Percentiles rank a stretch among this genome's conserved stretches.
Conservation (phyloP, 257 asterid species). For the Galeopsis tetrahit region DNA sequence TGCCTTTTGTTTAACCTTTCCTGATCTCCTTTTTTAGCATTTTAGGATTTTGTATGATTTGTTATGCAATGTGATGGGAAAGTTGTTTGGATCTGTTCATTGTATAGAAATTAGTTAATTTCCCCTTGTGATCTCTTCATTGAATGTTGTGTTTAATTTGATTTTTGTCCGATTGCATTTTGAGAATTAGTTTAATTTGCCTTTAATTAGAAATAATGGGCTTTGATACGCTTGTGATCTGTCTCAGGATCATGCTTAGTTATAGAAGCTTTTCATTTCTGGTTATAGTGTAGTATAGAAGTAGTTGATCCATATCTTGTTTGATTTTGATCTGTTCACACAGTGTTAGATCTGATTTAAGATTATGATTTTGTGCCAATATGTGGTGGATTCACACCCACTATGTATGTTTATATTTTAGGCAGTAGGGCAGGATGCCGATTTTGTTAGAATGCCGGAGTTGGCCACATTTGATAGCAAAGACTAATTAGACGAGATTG, state of each 20-base stretch:
- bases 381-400: not conserved
- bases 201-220: not conserved
- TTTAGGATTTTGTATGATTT: conserved; percentile 15
- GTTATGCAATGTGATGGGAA: conserved; percentile 32
- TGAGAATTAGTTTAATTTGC: not conserved
- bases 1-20: conserved; percentile 10
- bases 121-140: conserved; percentile 19
- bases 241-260: not conserved
- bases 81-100: conserved; percentile 34
- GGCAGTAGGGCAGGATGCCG: not conserved
- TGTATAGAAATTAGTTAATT: conserved; percentile 19
- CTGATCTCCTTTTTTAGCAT: not conserved
- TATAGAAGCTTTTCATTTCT: conserved; percentile 15
- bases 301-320: not conserved
- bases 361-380: not conserved
- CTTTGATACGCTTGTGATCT: conserved; percentile 12
- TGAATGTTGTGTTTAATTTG: conserved; percentile 1
- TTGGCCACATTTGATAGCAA: too few relatives aligned
- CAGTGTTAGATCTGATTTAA: conserved; percentile 25
- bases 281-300: not conserved
- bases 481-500: too few relatives aligned
- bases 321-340: conserved; percentile 28
- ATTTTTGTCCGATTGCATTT: conserved; percentile 3
- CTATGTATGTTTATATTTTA: not conserved
- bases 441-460: conserved; percentile 23